phyloP scores from a whole-genome alignment of 2,329 filamentous ascomycete genomes.

The Paracorniculantispora psalliotae region DNA sequence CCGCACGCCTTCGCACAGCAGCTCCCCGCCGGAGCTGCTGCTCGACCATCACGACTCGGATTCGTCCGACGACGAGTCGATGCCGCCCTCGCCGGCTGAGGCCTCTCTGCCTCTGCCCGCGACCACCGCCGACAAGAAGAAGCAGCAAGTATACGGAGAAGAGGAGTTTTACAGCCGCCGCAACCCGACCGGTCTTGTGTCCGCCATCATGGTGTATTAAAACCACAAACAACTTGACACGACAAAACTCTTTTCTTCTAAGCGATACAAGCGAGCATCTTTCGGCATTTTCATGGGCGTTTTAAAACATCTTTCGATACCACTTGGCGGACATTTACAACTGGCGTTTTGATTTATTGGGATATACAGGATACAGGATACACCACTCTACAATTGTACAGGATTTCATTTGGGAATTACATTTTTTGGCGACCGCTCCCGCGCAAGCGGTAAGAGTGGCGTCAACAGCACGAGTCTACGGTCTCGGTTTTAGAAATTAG shows the following conservation, averaged over 20 bases:
- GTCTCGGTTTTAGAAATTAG: background rate
- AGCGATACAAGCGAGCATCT: conserved; percentile 7
- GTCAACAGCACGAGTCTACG: background rate
- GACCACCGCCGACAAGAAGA: conserved; percentile 23
- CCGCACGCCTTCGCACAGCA: conserved; percentile 61
- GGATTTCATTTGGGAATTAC: background rate
- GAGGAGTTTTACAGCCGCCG: conserved; percentile 50
- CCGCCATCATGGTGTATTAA: conserved; percentile 55
- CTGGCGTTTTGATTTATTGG: background rate
- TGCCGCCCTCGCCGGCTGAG: conserved; percentile 66
- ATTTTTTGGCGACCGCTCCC: background rate
- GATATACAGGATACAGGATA: background rate
- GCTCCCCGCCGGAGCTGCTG: conserved; percentile 64
- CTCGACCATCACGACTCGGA: conserved; percentile 63
- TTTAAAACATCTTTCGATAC: background rate
- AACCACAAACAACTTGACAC: background rate
- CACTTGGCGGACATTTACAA: background rate
- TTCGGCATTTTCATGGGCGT: conserved; percentile 8
- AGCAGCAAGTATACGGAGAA: conserved; percentile 39
- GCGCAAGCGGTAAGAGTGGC: background rate
- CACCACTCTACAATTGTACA: conserved; percentile 11
- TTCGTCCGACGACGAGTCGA: conserved; percentile 68
- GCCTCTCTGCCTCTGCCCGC: conserved; percentile 53
- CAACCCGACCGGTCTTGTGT: conserved; percentile 46
- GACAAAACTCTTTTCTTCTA: background rate